Evolutionary conservation across 768 basidiomycete species (phyloP).

Genomic region (Solioccasus polychromus): DNA sequence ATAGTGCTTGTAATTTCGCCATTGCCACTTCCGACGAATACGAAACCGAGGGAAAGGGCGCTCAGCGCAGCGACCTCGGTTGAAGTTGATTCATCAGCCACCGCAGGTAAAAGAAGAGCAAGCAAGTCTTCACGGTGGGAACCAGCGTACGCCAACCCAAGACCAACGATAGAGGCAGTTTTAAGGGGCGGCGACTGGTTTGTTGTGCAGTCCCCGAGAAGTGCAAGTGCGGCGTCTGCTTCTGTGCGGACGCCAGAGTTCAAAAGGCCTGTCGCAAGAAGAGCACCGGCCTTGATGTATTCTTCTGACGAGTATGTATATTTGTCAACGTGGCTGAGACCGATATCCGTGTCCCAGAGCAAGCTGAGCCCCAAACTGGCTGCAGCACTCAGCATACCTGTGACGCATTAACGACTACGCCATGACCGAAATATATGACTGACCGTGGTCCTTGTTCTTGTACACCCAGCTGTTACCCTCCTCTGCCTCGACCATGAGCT

Average conservation of each 20-base stretch:
- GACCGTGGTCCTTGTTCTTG: constrained; percentile 99
- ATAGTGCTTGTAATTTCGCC: constrained; percentile 90
- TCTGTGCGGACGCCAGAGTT: constrained; percentile 89
- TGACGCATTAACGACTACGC: neutral
- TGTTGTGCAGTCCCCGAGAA: constrained; percentile 87
- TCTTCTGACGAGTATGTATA: constrained; percentile 97
- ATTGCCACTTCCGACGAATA: constrained; percentile 93
- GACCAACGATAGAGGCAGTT: constrained; percentile 86
- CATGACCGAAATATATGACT: constrained; percentile 14
- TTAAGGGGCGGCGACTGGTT: constrained; percentile 82
- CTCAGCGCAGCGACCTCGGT: constrained; percentile 90
- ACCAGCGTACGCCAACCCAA: constrained; percentile 94
- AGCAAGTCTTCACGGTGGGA: constrained; percentile 86
- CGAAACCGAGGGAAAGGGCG: constrained; percentile 87
- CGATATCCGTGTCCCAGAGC: constrained; percentile 95
- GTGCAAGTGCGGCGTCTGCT: constrained; percentile 87
- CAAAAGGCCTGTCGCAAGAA: constrained; percentile 91
- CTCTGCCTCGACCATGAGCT: constrained; percentile 94
- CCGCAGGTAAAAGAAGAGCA: constrained; percentile 69
- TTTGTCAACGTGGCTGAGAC: constrained; percentile 92
- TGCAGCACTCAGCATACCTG: constrained; percentile 95
- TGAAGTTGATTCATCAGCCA: constrained; percentile 76
- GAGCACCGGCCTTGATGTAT: constrained; percentile 95
- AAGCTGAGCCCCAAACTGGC: constrained; percentile 91
- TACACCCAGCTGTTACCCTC: constrained; percentile 99